Evolutionary conservation across 2,329 filamentous ascomycete species (phyloP).

Genomic region (Aureobasidium uvarum): DNA sequence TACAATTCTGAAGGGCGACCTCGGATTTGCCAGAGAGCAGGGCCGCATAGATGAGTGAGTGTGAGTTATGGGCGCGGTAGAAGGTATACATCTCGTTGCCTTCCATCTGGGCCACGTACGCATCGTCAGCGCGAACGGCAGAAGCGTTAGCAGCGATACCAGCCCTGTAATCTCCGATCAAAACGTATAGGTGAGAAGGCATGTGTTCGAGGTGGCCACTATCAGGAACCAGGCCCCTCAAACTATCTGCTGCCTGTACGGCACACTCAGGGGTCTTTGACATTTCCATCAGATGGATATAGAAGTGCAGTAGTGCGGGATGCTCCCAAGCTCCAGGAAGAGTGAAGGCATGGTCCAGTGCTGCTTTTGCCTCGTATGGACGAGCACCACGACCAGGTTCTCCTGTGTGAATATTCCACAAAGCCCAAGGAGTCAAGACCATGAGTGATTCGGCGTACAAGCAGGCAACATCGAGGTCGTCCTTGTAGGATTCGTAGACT

Average conservation of each 20-base stretch:
- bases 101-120: slow-evolving; percentile 59
- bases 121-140: slow-evolving; percentile 66
- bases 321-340: slow-evolving; percentile 55
- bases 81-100: slow-evolving; percentile 71
- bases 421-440: slow-evolving; percentile 63
- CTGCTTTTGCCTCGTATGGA: slow-evolving; percentile 57
- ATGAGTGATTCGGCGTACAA: slow-evolving; percentile 65
- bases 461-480: slow-evolving; percentile 61
- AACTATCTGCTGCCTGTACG: slow-evolving; percentile 58
- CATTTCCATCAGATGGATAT: slow-evolving; percentile 79
- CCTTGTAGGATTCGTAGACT: slow-evolving; percentile 53
- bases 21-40: slow-evolving; percentile 70
- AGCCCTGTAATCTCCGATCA: slow-evolving; percentile 67
- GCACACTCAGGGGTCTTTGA: slow-evolving; percentile 64
- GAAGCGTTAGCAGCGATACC: slow-evolving; percentile 66
- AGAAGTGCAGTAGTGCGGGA: slow-evolving; percentile 69
- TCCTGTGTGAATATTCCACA: slow-evolving; percentile 62
- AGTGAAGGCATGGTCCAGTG: slow-evolving; percentile 60
- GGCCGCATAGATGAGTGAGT: slow-evolving; percentile 72
- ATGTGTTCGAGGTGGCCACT: slow-evolving; percentile 71
- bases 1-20: slow-evolving; percentile 61
- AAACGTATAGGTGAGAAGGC: slow-evolving; percentile 73
- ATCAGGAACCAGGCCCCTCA: slow-evolving; percentile 66
- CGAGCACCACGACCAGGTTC: slow-evolving; percentile 55
- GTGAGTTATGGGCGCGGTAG: slow-evolving; percentile 71